Percentiles rank a stretch among this genome's conserved stretches.
These are phyloP conservation scores for Fusarium cyanostomum DNA, from an alignment of 2,329 filamentous ascomycete species.

Conservation along the genomic window DNA sequence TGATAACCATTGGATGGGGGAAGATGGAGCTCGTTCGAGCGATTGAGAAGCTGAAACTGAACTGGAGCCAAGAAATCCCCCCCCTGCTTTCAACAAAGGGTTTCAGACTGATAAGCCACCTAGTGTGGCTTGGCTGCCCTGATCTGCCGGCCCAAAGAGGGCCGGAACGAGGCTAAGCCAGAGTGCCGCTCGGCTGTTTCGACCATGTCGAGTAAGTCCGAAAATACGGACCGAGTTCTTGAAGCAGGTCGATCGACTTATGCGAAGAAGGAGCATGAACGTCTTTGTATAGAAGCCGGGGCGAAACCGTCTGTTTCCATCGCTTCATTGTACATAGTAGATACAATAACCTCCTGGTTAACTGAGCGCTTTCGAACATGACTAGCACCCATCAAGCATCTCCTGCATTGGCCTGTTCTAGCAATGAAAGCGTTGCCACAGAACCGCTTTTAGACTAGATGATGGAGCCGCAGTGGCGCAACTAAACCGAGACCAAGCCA, in stretches of 20 bases:
- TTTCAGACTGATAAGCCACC: slow-evolving; percentile 22
- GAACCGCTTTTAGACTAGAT: slow-evolving; percentile 11
- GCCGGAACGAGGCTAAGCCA: slow-evolving; percentile 18
- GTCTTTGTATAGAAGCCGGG: neutral
- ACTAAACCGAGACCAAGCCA: slow-evolving; percentile 19
- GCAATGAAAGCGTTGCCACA: neutral
- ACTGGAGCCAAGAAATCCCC: slow-evolving; percentile 18
- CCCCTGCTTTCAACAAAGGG: slow-evolving; percentile 17
- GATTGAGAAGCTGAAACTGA: slow-evolving; percentile 31
- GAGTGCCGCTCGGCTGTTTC: slow-evolving; percentile 13
- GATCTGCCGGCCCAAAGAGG: slow-evolving; percentile 28
- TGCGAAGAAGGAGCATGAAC: neutral
- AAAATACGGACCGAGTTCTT: too few relatives aligned
- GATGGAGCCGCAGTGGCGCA: slow-evolving; percentile 26
- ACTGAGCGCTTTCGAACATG: neutral
- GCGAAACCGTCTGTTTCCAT: neutral
- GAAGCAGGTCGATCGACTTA: too few relatives aligned
- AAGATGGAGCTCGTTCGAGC: neutral
- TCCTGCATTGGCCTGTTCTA: neutral
- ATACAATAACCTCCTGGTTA: neutral
- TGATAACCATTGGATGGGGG: slow-evolving; percentile 9
- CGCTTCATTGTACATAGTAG: neutral
- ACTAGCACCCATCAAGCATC: neutral
- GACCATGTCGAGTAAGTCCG: neutral
- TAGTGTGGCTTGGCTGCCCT: slow-evolving; percentile 24